These are phyloP conservation scores for Agapanthus africanus DNA, from an alignment of 106 monocot genomes.

Conservation along the genomic window DNA sequence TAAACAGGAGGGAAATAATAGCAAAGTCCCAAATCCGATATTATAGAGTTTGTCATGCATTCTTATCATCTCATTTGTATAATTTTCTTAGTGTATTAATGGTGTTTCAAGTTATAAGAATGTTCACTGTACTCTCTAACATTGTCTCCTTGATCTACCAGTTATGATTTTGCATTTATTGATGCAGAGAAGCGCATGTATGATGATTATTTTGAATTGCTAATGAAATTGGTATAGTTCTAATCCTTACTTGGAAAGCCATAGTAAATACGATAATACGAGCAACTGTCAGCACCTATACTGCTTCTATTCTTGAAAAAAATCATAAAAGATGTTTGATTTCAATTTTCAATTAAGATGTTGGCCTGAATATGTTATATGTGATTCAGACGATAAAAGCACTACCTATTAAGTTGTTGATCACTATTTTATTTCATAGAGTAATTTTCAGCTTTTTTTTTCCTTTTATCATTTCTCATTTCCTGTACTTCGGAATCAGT, in stretches of 20 bases:
- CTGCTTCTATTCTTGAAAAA: neutral
- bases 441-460: neutral
- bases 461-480: neutral
- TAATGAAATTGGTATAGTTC: slow-evolving; percentile 70
- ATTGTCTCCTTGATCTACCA: slow-evolving; percentile 16
- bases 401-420: neutral
- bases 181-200: slow-evolving; percentile 94
- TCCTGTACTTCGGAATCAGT: too few relatives aligned
- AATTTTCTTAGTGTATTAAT: too few relatives aligned
- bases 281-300: neutral
- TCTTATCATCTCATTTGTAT: neutral
- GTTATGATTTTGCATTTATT: slow-evolving; percentile 98
- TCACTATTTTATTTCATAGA: neutral
- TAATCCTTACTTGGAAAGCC: neutral
- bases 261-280: neutral
- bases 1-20: too few relatives aligned
- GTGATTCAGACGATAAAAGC: neutral
- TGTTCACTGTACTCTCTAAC: slow-evolving; percentile 1
- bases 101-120: neutral
- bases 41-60: neutral
- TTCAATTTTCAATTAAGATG: neutral
- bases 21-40: too few relatives aligned
- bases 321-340: neutral
- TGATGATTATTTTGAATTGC: slow-evolving; percentile 73
- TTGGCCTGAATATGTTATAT: neutral